Conservation (phyloP, 2,329 filamentous ascomycete species). For the Apiospora saccharicola region DNA sequence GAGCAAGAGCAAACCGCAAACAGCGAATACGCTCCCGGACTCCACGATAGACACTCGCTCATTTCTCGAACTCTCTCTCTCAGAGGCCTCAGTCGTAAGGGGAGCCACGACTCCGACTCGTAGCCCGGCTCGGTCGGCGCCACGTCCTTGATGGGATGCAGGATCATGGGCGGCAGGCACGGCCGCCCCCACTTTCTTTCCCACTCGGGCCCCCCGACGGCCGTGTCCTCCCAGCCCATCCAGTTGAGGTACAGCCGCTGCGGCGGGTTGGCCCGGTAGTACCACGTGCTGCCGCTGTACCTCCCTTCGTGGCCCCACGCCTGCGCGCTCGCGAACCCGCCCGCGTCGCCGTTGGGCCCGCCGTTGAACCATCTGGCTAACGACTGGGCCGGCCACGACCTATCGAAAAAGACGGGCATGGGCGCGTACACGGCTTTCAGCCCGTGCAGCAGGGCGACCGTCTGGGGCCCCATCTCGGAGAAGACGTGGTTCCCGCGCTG, state of each 20-base stretch:
- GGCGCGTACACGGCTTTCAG: slow-evolving; percentile 81
- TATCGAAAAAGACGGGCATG: slow-evolving; percentile 81
- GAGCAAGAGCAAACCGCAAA: too few relatives aligned
- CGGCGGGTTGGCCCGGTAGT: slow-evolving; percentile 64
- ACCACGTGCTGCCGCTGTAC: slow-evolving; percentile 67
- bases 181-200: slow-evolving; percentile 62
- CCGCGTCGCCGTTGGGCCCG: slow-evolving; percentile 61
- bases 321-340: slow-evolving; percentile 63
- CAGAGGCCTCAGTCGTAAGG: slow-evolving; percentile 13
- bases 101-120: slow-evolving; percentile 48
- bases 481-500: slow-evolving; percentile 77
- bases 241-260: slow-evolving; percentile 69
- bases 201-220: slow-evolving; percentile 62
- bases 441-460: slow-evolving; percentile 77
- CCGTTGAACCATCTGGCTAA: slow-evolving; percentile 68
- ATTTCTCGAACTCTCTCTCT: neutral
- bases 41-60: too few relatives aligned
- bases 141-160: slow-evolving; percentile 68
- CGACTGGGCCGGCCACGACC: slow-evolving; percentile 68
- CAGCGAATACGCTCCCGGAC: too few relatives aligned
- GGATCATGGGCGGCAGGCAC: slow-evolving; percentile 65
- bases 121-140: slow-evolving; percentile 56
- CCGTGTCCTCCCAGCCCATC: slow-evolving; percentile 66
- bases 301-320: slow-evolving; percentile 66
- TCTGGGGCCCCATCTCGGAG: slow-evolving; percentile 81